phyloP scores from a whole-genome alignment of 768 basidiomycete species.

The Russula virescens region DNA sequence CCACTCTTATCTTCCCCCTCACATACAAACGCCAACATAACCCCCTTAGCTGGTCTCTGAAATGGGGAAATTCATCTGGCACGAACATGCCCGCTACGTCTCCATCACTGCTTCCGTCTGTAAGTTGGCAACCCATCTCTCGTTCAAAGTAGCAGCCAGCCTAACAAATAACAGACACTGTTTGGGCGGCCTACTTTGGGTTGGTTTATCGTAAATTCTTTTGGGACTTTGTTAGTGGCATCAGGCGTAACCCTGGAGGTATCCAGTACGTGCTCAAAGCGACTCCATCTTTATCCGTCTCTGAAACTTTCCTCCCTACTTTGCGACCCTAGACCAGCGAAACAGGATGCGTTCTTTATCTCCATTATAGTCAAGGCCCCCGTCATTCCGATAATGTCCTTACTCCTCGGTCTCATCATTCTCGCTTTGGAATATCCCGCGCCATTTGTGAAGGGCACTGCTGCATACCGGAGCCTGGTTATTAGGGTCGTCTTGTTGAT shows the following conservation, averaged over 20 bases:
- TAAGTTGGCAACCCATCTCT: constrained; percentile 38
- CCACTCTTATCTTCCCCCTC: background rate
- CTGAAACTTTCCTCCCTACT: constrained; percentile 45
- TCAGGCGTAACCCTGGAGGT: constrained; percentile 71
- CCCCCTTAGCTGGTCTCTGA: background rate
- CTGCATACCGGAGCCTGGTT: constrained; percentile 60
- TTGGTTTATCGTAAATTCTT: constrained; percentile 90
- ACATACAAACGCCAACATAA: constrained; percentile 4
- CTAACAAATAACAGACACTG: constrained; percentile 45
- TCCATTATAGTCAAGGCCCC: constrained; percentile 72
- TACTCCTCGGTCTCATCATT: constrained; percentile 54
- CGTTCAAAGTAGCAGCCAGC: background rate
- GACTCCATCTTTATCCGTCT: background rate
- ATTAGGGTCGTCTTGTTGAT: constrained; percentile 57
- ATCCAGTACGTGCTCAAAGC: constrained; percentile 53
- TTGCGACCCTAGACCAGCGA: constrained; percentile 27
- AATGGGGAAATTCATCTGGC: constrained; percentile 84
- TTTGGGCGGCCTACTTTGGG: constrained; percentile 80
- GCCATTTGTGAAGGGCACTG: constrained; percentile 47
- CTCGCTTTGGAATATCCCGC: constrained; percentile 70
- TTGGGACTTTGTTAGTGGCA: constrained; percentile 90
- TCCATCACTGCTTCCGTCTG: constrained; percentile 66
- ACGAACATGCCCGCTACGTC: constrained; percentile 66
- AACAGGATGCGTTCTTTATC: constrained; percentile 49
- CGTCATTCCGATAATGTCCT: constrained; percentile 61